Evolutionary conservation across 345 rosid genomes (phyloP).

Genomic region (Mangifera indica): DNA sequence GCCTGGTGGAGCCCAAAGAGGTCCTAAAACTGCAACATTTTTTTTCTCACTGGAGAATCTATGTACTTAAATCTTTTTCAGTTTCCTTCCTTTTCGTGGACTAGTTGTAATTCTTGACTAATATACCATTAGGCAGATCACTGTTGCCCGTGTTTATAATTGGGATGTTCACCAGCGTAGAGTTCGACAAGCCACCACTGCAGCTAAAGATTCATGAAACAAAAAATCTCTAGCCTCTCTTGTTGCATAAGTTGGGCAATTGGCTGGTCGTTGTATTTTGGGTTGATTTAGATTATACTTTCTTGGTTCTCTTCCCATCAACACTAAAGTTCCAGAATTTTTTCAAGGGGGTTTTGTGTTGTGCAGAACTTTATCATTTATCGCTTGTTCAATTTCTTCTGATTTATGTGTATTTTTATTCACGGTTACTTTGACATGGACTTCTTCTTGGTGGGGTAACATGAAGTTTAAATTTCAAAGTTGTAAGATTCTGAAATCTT

Average conservation of each 20-base stretch:
- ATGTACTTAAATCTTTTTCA: not conserved
- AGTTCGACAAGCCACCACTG: conserved; percentile 46
- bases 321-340: not conserved
- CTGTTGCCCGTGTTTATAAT: conserved; percentile 79
- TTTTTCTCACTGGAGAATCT: not conserved
- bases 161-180: conserved; percentile 94
- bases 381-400: not conserved
- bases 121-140: conserved; percentile 50
- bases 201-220: conserved; percentile 41
- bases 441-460: not conserved
- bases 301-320: conserved; percentile 6
- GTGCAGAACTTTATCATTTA: not conserved
- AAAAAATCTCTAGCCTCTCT: conserved; percentile 13
- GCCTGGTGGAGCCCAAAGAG: not conserved
- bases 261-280: conserved; percentile 13
- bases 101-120: not conserved
- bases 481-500: not conserved
- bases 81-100: not conserved
- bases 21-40: not conserved
- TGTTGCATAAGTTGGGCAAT: conserved; percentile 8
- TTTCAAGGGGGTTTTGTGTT: conserved; percentile 1
- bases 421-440: not conserved
- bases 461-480: conserved; percentile 3
- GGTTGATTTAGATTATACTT: not conserved
- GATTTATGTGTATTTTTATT: not conserved